Evolutionary conservation across 179 eudicot genomes (phyloP).

Genomic region (Vitellaria paradoxa): DNA sequence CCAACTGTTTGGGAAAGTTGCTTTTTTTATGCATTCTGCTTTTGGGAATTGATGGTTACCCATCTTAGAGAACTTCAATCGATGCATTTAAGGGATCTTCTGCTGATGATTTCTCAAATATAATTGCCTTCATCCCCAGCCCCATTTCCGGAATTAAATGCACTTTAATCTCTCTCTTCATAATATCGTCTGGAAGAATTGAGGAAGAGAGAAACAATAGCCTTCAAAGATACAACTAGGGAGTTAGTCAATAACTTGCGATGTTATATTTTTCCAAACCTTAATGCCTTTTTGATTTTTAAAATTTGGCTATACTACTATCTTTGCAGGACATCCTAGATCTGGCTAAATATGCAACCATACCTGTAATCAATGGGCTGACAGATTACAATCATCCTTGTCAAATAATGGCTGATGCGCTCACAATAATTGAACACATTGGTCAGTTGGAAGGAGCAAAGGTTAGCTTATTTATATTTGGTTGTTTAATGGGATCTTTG

Average conservation of each 20-base stretch:
- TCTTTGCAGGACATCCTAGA: conserved; percentile 79
- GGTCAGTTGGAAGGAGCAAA: conserved; percentile 91
- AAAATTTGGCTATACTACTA: conserved; percentile 2
- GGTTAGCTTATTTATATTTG: conserved; percentile 36
- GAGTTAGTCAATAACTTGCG: neutral
- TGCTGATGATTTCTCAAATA: neutral
- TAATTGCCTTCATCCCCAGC: neutral
- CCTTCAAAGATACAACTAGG: no score
- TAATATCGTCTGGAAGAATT: neutral
- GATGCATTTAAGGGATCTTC: neutral
- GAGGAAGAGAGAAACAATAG: no score
- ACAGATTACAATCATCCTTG: conserved; percentile 95
- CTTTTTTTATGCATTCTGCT: neutral
- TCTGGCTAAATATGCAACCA: conserved; percentile 72
- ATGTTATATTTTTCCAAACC: neutral
- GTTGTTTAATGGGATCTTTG: neutral
- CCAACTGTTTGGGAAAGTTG: neutral
- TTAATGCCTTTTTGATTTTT: neutral
- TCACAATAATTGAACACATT: conserved; percentile 88
- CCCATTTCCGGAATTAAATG: neutral
- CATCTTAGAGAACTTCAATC: neutral
- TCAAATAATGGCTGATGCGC: conserved; percentile 99
- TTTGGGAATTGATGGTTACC: neutral
- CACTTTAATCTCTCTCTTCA: neutral
- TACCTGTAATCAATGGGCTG: conserved; percentile 92